Evolutionary conservation across 179 eudicot genomes (phyloP).

Genomic region (Silene vulgaris): DNA sequence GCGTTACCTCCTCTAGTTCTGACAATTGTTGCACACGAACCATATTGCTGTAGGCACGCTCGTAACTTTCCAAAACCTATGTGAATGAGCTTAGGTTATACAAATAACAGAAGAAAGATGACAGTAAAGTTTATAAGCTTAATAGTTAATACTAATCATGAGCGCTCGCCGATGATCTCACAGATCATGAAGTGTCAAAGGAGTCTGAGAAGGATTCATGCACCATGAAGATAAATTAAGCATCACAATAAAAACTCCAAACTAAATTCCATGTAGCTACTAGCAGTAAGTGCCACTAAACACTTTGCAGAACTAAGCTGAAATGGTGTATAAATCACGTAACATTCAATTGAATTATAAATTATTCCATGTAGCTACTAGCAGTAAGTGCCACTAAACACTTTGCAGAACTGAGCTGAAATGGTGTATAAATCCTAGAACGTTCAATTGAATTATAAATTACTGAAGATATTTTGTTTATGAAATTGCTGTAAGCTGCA

Average conservation of each 20-base stretch:
- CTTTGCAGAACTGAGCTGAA: background rate
- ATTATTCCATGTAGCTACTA: background rate
- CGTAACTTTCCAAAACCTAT: constrained; percentile 94
- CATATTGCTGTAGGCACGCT: constrained; percentile 95
- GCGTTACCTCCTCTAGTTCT: constrained; percentile 81
- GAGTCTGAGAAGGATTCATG: background rate
- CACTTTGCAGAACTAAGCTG: background rate
- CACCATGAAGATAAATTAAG: background rate
- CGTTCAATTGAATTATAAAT: background rate
- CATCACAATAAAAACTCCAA: background rate
- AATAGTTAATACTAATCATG: background rate
- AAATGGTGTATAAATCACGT: background rate
- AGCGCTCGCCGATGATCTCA: background rate
- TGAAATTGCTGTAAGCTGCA: background rate
- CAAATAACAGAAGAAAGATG: background rate
- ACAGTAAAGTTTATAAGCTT: background rate
- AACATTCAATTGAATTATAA: background rate
- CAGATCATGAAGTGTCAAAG: background rate
- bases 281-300: background rate
- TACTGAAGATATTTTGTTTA: background rate
- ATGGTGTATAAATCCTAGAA: constrained; percentile 1
- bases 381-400: background rate
- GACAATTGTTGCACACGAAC: constrained; percentile 98
- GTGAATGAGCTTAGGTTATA: constrained; percentile 2
- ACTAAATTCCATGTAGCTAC: background rate